Evolutionary conservation across 2,329 filamentous ascomycete species (phyloP).

Genomic region (Colletotrichum truncatum): DNA sequence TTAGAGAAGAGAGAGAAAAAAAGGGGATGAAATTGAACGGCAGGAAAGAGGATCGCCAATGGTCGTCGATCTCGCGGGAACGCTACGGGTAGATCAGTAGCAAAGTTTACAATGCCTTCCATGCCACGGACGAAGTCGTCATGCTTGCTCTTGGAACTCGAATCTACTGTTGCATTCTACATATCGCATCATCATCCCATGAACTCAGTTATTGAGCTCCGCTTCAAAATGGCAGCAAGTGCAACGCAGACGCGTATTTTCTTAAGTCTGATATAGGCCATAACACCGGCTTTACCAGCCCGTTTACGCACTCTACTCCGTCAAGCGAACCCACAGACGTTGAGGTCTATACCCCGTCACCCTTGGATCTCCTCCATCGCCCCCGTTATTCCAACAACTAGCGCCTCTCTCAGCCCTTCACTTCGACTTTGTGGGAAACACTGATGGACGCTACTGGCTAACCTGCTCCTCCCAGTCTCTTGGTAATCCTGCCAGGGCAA

Average conservation of each 20-base stretch:
- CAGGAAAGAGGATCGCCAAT: slow-evolving; percentile 3
- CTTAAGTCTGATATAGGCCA: background rate
- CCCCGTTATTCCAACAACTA: slow-evolving; percentile 13
- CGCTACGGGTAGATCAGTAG: background rate
- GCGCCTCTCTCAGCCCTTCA: slow-evolving; percentile 15
- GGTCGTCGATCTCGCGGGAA: slow-evolving; percentile 11
- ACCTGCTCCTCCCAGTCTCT: background rate
- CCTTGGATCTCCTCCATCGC: background rate
- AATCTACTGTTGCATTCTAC: slow-evolving; percentile 3
- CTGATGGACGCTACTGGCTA: background rate
- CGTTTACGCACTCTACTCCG: slow-evolving; percentile 18
- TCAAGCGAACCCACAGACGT: slow-evolving; percentile 6
- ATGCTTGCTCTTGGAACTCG: background rate
- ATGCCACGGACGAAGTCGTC: background rate
- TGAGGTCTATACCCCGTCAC: background rate
- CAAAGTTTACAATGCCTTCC: background rate
- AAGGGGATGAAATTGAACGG: slow-evolving; percentile 13
- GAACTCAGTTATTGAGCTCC: slow-evolving; percentile 17
- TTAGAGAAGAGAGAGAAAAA: slow-evolving; percentile 14
- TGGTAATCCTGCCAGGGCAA: slow-evolving; percentile 12
- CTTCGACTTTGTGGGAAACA: background rate
- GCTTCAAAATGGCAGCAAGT: background rate
- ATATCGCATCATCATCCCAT: slow-evolving; percentile 4
- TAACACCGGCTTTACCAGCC: background rate
- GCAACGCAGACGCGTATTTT: slow-evolving; percentile 5